Evolutionary conservation across 208 protist species (phyloP), one percentile per base, ranked within the genome.

Genomic region (Angomonas deanei): DNA sequence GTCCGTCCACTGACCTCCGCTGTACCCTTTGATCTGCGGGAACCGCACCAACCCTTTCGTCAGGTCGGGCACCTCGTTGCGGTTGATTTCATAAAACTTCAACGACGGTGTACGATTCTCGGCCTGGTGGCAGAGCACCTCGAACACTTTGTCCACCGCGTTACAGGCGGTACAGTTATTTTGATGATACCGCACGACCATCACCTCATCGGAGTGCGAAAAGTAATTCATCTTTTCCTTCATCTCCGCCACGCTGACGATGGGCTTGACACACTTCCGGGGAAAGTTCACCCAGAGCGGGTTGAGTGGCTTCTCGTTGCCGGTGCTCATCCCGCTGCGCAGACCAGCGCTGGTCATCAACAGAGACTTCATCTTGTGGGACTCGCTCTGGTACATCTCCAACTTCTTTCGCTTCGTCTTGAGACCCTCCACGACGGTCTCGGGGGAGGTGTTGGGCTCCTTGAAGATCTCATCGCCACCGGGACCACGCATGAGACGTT

Each of bases 21-120:
- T 88, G 74, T 78, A 91, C 8, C 73, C 87, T 47, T 93, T 93
- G 48, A 93, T 77, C 69, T 93, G 87, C n/a, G 87, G 87, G 46
- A 74, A 93, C 28, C 87, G 87, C 46, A 93, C 82, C 13, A 93
- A 71, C 0, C 78, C 80, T 55, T 78, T 74, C 17, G 87, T 55
- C 8, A 93, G 62, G 56, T 91, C 76, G 15, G 87, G 78, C 54
- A 70, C 55, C 34, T 84, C 84, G 39, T 89, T 65, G 8, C 80
- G 74, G 61, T 84, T 91, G 17, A 93, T 57, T 11, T 90, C 87
- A 63, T 88, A 91, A 50, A 93, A 93, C 36, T 79, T 77, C 15
- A 93, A 63, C 8, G 66, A 67, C 0, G 83, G 84, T 15, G 78
- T 64, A 26, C 72, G 79, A 3, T 64, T 76, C 6, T 60, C 69